A percentile compares a stretch with the other conserved stretches of the same genome.
These are phyloP conservation scores for Beverwykella pulmonaria DNA, from an alignment of 495 filamentous ascomycete species.

Conservation along the genomic window DNA sequence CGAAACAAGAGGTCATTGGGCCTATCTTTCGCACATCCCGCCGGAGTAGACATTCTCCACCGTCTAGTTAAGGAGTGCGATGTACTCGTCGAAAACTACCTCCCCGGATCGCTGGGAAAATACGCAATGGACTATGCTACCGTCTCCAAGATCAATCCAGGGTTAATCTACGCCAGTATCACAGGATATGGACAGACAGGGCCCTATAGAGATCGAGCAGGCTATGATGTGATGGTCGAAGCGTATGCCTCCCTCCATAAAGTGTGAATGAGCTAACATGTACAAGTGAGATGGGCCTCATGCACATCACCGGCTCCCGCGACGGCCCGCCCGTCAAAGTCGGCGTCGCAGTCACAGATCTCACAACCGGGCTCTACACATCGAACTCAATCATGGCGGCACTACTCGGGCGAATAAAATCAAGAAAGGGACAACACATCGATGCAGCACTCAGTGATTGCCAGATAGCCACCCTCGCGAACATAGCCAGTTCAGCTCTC, in stretches of 20 bases:
- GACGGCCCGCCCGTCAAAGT: constrained; percentile 96
- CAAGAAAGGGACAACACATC: constrained; percentile 84
- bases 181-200: constrained; percentile 88
- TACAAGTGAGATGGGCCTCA: constrained; percentile 79
- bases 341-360: constrained; percentile 92
- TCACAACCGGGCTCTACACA: constrained; percentile 97
- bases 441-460: constrained; percentile 90
- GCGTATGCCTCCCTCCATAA: constrained; percentile 51
- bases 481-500: constrained; percentile 88
- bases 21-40: constrained; percentile 82
- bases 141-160: constrained; percentile 76
- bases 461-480: constrained; percentile 88
- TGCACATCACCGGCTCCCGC: constrained; percentile 92
- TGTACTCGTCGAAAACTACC: constrained; percentile 95
- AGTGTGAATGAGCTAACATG: neutral
- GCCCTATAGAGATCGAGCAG: constrained; percentile 83
- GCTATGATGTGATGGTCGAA: constrained; percentile 99
- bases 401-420: constrained; percentile 67
- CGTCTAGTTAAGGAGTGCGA: constrained; percentile 82
- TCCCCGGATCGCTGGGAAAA: constrained; percentile 87
- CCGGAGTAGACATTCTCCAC: constrained; percentile 84
- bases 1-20: constrained; percentile 96
- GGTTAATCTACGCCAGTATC: constrained; percentile 70
- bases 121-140: constrained; percentile 86
- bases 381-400: constrained; percentile 96